Percentiles rank a stretch among this genome's conserved stretches.
Evolutionary conservation across 2,329 filamentous ascomycete species (phyloP).

Genomic region (Xenoacremonium recifei): DNA sequence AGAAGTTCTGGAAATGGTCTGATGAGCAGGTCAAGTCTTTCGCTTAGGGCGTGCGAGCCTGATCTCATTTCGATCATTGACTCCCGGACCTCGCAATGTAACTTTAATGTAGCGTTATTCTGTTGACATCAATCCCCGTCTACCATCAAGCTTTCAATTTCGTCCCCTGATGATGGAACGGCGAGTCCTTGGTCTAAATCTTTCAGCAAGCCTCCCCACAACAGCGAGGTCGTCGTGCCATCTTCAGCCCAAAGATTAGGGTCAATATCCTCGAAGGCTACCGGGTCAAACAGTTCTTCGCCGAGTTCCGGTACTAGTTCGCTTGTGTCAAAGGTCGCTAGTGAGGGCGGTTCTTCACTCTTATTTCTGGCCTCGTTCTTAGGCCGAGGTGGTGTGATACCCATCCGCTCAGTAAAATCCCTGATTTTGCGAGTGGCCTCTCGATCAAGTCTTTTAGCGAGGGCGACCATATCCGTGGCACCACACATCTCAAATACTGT

Average conservation of each 20-base stretch:
- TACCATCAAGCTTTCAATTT: no score
- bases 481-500: conserved; percentile 13
- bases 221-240: conserved; percentile 7
- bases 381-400: conserved; percentile 10
- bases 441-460: conserved; percentile 9
- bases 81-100: no score
- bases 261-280: conserved; percentile 3
- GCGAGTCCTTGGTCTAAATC: conserved; percentile 18
- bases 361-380: no score
- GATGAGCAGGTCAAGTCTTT: conserved; percentile 35
- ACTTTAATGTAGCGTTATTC: no score
- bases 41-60: no score
- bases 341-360: no score
- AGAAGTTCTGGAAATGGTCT: conserved; percentile 42
- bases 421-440: conserved; percentile 16
- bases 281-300: neutral
- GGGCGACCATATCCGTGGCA: conserved; percentile 2
- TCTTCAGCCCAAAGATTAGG: conserved; percentile 14
- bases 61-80: no score
- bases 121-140: no score
- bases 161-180: conserved; percentile 3
- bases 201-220: conserved; percentile 23
- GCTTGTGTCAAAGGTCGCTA: no score
- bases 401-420: conserved; percentile 18
- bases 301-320: conserved; percentile 14